Conservation (phyloP, 2,329 filamentous ascomycete genomes). For the Trichoderma sp. region DNA sequence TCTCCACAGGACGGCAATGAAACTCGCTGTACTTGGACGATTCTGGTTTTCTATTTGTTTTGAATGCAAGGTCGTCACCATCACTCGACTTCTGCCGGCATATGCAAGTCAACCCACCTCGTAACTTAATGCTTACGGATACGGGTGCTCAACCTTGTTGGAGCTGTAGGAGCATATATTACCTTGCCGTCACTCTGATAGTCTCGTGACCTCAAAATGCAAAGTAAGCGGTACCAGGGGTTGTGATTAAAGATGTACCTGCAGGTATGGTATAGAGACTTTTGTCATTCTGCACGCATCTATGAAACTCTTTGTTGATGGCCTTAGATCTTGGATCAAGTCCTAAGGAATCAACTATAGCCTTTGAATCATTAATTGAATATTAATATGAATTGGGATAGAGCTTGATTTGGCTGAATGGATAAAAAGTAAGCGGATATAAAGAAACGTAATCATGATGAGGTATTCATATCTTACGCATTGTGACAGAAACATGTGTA, state of each 20-base stretch:
- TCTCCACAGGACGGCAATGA: neutral
- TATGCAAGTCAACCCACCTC: constrained; percentile 18
- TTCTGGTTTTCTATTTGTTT: neutral
- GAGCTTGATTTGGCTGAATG: neutral
- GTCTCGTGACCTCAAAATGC: neutral
- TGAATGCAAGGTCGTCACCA: neutral
- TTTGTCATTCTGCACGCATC: neutral
- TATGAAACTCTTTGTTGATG: neutral
- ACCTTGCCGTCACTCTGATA: neutral
- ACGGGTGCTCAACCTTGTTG: neutral
- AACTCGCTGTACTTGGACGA: neutral
- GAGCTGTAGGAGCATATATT: neutral
- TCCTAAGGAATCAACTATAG: neutral
- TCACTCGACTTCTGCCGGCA: constrained; percentile 9
- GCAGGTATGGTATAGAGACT: neutral
- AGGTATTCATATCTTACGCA: neutral
- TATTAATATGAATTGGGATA: neutral
- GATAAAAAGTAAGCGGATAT: neutral
- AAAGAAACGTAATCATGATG: neutral
- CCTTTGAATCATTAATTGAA: neutral
- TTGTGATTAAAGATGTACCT: neutral
- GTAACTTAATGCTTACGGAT: neutral
- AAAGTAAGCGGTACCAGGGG: neutral
- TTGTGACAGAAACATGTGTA: neutral
- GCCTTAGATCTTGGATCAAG: neutral